phyloP scores from a whole-genome alignment of 1,139 yeast species.

The Zygosaccharomyces sapae region DNA sequence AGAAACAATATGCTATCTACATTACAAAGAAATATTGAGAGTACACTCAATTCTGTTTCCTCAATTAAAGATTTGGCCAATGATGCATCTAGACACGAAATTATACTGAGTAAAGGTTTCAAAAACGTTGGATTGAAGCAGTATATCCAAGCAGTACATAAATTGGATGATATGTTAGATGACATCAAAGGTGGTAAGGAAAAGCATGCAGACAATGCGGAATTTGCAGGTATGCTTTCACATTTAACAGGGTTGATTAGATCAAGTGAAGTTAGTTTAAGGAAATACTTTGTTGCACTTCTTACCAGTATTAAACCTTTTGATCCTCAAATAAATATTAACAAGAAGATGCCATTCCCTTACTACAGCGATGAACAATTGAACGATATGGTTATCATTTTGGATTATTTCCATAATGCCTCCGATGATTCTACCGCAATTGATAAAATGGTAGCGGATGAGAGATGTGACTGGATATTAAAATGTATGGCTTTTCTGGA shows the following conservation, averaged over 20 bases:
- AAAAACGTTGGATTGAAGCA: slow-evolving; percentile 36
- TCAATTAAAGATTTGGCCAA: slow-evolving; percentile 66
- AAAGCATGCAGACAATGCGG: slow-evolving; percentile 30
- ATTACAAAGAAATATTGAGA: slow-evolving; percentile 56
- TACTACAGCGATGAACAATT: slow-evolving; percentile 39
- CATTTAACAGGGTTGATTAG: slow-evolving; percentile 35
- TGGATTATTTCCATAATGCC: slow-evolving; percentile 45
- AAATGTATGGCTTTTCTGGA: slow-evolving; percentile 44
- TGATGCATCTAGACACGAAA: slow-evolving; percentile 52
- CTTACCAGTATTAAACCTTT: slow-evolving; percentile 37
- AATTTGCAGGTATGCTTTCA: slow-evolving; percentile 39
- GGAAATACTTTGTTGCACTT: slow-evolving; percentile 34
- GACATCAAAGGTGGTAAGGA: slow-evolving; percentile 33
- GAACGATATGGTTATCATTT: slow-evolving; percentile 42
- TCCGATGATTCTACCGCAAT: slow-evolving; percentile 37
- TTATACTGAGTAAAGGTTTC: slow-evolving; percentile 37
- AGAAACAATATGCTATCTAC: slow-evolving; percentile 56
- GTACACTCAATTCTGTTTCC: slow-evolving; percentile 55
- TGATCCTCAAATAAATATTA: slow-evolving; percentile 41
- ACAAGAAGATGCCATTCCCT: slow-evolving; percentile 41
- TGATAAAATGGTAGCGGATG: slow-evolving; percentile 44
- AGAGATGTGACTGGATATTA: slow-evolving; percentile 45
- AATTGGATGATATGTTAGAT: slow-evolving; percentile 40
- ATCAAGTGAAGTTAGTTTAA: slow-evolving; percentile 37
- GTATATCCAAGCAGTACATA: slow-evolving; percentile 39